These are phyloP conservation scores for Allantophomopsis lycopodina DNA, from an alignment of 2,329 filamentous ascomycete genomes.

Conservation along the genomic window DNA sequence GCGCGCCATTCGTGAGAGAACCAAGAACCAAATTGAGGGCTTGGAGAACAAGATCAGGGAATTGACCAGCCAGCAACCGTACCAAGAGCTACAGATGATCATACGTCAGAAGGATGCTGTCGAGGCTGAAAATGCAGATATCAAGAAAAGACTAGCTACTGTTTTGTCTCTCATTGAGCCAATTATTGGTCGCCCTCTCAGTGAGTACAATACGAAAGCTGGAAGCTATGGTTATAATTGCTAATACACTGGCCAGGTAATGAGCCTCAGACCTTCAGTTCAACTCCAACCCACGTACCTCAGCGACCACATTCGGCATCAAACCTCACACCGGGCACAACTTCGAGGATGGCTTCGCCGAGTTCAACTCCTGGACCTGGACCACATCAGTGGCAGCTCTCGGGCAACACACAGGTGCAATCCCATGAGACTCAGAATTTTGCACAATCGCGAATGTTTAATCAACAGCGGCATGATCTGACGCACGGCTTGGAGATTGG, in stretches of 20 bases:
- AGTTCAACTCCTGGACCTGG: conserved; percentile 11
- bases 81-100: conserved; percentile 68
- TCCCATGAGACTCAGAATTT: conserved; percentile 11
- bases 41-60: conserved; percentile 67
- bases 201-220: conserved; percentile 4
- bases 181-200: conserved; percentile 25
- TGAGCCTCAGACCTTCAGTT: too few relatives aligned
- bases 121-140: conserved; percentile 67
- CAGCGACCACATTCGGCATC: conserved; percentile 16
- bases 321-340: conserved; percentile 20
- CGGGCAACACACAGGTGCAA: conserved; percentile 14
- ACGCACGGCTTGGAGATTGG: conserved; percentile 45
- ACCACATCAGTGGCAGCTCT: conserved; percentile 16
- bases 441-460: conserved; percentile 19
- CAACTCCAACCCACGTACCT: conserved; percentile 7
- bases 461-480: conserved; percentile 33
- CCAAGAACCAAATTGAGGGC: conserved; percentile 73
- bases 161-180: conserved; percentile 52
- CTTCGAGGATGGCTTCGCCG: conserved; percentile 25
- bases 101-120: conserved; percentile 64
- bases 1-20: conserved; percentile 73
- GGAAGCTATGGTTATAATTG: too few relatives aligned
- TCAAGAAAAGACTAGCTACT: conserved; percentile 52
- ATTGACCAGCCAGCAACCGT: conserved; percentile 63
- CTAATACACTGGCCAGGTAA: too few relatives aligned